Conservation (phyloP, 2,329 filamentous ascomycete species). For the Colletotrichum liaoningense region DNA sequence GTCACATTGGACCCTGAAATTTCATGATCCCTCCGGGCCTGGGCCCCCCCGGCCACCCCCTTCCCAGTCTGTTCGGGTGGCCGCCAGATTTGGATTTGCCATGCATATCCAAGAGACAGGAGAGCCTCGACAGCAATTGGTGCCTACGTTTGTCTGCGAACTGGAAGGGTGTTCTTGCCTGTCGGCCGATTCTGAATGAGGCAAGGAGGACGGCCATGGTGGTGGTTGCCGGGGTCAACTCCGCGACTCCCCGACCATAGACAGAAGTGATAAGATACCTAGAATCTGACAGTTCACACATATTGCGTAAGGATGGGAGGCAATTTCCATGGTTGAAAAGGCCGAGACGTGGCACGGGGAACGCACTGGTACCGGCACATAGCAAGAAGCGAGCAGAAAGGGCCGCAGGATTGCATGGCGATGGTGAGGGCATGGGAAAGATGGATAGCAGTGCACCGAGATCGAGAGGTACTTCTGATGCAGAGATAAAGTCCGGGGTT, state of each 20-base stretch:
- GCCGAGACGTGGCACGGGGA: neutral
- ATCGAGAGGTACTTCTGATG: conserved; percentile 28
- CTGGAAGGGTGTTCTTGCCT: neutral
- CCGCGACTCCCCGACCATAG: neutral
- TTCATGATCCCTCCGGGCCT: conserved; percentile 11
- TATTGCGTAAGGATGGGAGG: neutral
- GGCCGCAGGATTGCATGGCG: conserved; percentile 12
- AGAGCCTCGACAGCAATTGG: neutral
- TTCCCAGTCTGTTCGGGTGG: neutral
- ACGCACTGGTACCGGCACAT: too few relatives aligned
- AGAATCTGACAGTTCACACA: too few relatives aligned
- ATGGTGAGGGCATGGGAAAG: conserved; percentile 27
- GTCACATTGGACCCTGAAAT: conserved; percentile 29
- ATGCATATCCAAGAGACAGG: conserved; percentile 7
- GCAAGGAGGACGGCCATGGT: neutral
- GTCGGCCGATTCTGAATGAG: neutral
- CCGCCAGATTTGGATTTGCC: conserved; percentile 22
- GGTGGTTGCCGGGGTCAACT: neutral
- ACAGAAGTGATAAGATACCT: neutral
- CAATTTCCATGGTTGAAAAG: neutral
- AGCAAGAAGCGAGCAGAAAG: neutral
- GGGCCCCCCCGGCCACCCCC: neutral
- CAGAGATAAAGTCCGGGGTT: conserved; percentile 27
- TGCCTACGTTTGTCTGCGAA: neutral
- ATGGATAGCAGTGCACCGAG: conserved; percentile 4